Evolutionary conservation across 192 early-diverging fungal species (phyloP).

Genomic region (Backusella westeae): DNA sequence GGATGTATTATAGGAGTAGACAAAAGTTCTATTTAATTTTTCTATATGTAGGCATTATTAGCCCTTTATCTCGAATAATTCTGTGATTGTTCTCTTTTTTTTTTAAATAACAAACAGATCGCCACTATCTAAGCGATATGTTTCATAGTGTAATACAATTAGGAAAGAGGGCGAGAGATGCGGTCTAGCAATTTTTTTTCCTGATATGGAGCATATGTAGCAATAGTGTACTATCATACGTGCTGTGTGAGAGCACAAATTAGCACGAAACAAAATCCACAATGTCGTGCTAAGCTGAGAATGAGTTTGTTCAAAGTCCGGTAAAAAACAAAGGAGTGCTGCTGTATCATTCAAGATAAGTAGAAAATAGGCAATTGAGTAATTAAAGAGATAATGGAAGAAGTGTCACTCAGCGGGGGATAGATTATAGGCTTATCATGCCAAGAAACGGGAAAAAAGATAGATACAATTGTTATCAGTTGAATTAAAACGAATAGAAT

Average conservation of each 20-base stretch:
- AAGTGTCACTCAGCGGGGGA: not conserved
- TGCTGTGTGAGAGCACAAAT: not conserved
- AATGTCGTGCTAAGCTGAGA: not conserved
- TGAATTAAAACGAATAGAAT: not conserved
- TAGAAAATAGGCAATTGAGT: not conserved
- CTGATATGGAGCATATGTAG: not conserved
- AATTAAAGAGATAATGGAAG: not conserved
- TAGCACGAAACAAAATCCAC: not conserved
- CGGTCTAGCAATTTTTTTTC: not conserved
- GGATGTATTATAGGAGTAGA: not conserved
- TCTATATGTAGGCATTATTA: not conserved
- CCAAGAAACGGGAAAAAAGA: not conserved
- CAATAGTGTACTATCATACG: not conserved
- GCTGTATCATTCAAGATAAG: not conserved
- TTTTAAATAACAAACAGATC: not conserved
- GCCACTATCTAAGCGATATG: not conserved
- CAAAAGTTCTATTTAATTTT: not conserved
- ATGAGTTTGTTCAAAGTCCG: not conserved
- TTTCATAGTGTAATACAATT: not conserved
- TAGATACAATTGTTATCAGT: not conserved
- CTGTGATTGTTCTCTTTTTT: not conserved
- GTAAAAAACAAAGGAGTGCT: not conserved
- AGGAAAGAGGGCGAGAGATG: not conserved
- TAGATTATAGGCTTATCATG: not conserved
- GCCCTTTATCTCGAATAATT: not conserved